Percentiles rank a stretch among this genome's conserved stretches.
Conservation (phyloP, 2,329 filamentous ascomycete species). For the Neophaeococcomyces mojaviensis region DNA sequence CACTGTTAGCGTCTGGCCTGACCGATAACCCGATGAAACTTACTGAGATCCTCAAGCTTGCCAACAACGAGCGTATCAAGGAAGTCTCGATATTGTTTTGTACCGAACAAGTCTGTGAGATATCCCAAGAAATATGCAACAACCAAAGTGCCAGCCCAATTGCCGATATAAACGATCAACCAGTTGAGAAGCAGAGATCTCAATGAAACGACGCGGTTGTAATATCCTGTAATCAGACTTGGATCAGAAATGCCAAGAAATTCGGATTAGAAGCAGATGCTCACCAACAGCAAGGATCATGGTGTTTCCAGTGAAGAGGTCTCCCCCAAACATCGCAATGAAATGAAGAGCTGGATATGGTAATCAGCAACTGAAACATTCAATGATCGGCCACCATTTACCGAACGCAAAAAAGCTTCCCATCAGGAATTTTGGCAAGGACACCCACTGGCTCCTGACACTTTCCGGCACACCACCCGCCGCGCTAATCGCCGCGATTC, state of each 20-base stretch:
- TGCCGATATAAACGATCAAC: conserved; percentile 6
- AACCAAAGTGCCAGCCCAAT: conserved; percentile 4
- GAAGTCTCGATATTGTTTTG: background rate
- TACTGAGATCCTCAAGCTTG: conserved; percentile 4
- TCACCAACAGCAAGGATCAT: conserved; percentile 3
- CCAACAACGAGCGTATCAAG: background rate
- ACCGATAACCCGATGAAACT: background rate
- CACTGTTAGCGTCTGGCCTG: too few relatives aligned
- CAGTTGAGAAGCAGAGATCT: conserved; percentile 1
- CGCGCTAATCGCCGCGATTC: conserved; percentile 1
- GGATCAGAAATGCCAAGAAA: background rate
- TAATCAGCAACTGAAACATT: background rate
- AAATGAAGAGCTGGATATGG: conserved; percentile 1
- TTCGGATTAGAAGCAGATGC: too few relatives aligned
- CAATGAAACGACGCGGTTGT: conserved; percentile 2
- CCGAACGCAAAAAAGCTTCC: conserved; percentile 3
- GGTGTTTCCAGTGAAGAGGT: conserved; percentile 5
- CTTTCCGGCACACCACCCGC: conserved; percentile 4
- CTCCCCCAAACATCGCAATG: conserved; percentile 3
- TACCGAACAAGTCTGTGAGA: conserved; percentile 2
- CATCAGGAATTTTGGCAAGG: conserved; percentile 5
- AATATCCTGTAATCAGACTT: background rate
- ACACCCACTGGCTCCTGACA: background rate
- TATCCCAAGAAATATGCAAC: conserved; percentile 7
- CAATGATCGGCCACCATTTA: background rate